Evolutionary conservation across 1,284 basidiomycete genomes (phyloP).

Genomic region (Microbotryum saponariae): DNA sequence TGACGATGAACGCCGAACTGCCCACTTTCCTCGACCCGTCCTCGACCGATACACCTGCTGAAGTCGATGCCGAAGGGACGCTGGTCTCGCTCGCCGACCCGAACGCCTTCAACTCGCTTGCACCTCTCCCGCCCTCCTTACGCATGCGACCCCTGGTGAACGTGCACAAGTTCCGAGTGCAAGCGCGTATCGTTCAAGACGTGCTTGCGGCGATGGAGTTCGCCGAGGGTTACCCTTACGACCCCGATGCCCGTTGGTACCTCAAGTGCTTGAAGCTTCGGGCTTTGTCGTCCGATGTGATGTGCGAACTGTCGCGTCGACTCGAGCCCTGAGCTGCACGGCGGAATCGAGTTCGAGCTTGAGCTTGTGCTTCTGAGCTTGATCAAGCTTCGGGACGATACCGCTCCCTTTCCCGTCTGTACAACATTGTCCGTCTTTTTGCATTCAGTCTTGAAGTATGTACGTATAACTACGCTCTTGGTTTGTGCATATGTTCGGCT

Average conservation of each 20-base stretch:
- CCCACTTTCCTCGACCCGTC: slow-evolving; percentile 77
- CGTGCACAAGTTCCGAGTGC: slow-evolving; percentile 73
- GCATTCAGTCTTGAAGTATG: too few relatives aligned
- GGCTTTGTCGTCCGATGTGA: neutral
- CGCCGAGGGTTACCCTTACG: slow-evolving; percentile 57
- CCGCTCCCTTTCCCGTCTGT: too few relatives aligned
- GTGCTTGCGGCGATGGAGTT: slow-evolving; percentile 72
- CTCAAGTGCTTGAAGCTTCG: slow-evolving; percentile 60
- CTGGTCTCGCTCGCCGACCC: slow-evolving; percentile 13
- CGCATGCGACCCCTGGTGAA: slow-evolving; percentile 64
- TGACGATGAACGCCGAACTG: slow-evolving; percentile 57
- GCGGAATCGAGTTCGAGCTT: too few relatives aligned
- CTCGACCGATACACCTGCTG: slow-evolving; percentile 58
- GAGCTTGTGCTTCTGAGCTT: too few relatives aligned
- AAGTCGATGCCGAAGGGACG: slow-evolving; percentile 49
- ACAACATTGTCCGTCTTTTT: too few relatives aligned
- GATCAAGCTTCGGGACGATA: too few relatives aligned
- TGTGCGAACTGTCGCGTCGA: too few relatives aligned
- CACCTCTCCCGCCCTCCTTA: slow-evolving; percentile 45
- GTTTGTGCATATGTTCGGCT: too few relatives aligned
- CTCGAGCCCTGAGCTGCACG: too few relatives aligned
- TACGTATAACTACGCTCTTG: too few relatives aligned
- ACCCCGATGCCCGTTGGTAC: slow-evolving; percentile 63
- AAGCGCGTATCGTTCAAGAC: slow-evolving; percentile 65
- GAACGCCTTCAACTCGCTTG: slow-evolving; percentile 2